These are phyloP conservation scores for Colletotrichum limetticola DNA, from an alignment of 2,329 filamentous ascomycete species.

Conservation along the genomic window DNA sequence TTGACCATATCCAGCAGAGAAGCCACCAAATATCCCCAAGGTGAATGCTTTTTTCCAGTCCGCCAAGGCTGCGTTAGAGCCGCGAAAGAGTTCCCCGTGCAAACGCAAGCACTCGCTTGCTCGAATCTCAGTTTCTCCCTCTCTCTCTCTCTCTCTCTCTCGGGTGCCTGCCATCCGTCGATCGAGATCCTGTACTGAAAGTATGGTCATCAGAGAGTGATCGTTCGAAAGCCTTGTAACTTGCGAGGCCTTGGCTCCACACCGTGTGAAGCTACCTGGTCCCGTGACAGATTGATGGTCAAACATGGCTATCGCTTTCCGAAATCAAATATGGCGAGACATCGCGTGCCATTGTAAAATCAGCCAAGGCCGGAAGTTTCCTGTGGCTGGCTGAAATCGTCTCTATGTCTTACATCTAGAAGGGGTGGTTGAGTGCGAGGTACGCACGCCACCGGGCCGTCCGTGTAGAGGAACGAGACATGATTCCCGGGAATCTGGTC, in stretches of 20 bases:
- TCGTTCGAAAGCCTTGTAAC: neutral
- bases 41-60: neutral
- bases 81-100: neutral
- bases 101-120: neutral
- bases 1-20: neutral
- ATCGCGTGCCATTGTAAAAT: neutral
- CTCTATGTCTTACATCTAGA: constrained; percentile 1
- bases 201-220: neutral
- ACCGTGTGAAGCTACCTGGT: constrained; percentile 11
- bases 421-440: neutral
- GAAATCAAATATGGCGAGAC: constrained; percentile 2
- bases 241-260: constrained; percentile 2
- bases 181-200: neutral
- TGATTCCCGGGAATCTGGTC: constrained; percentile 22
- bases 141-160: no score
- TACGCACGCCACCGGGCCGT: constrained; percentile 6
- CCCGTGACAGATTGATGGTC: constrained; percentile 27
- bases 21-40: neutral
- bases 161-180: neutral
- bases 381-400: constrained; percentile 2
- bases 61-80: neutral
- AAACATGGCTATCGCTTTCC: constrained; percentile 5
- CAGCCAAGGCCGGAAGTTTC: neutral
- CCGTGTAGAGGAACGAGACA: constrained; percentile 11
- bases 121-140: no score